Evolutionary conservation across 306 rosid genomes (phyloP).

Genomic region (Castanospermum australe): DNA sequence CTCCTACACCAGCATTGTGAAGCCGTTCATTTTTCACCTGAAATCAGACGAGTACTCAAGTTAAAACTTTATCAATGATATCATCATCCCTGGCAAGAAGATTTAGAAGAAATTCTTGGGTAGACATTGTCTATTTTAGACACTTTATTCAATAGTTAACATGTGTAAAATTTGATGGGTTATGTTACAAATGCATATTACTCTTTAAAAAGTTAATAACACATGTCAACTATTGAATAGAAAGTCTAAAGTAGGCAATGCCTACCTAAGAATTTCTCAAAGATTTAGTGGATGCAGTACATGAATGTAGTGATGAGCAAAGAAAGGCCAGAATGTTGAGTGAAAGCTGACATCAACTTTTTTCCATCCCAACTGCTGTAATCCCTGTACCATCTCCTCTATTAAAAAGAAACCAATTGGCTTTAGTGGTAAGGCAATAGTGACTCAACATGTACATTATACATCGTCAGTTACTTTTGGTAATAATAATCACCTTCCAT

Average conservation of each 20-base stretch:
- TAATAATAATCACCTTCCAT: constrained; percentile 64
- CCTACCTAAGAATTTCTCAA: no score
- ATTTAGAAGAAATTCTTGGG: no score
- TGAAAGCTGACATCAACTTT: constrained; percentile 96
- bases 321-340: constrained; percentile 83
- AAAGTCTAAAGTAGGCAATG: no score
- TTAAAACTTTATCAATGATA: constrained; percentile 6
- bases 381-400: constrained; percentile 88
- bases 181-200: no score
- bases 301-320: constrained; percentile 96
- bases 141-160: no score
- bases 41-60: constrained; percentile 20
- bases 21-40: constrained; percentile 96
- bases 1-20: constrained; percentile 90
- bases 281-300: constrained; percentile 38
- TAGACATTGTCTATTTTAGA: no score
- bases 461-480: constrained; percentile 8
- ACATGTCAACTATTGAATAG: no score
- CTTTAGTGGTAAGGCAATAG: constrained; percentile 1
- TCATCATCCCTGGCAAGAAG: constrained; percentile 12
- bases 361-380: constrained; percentile 89
- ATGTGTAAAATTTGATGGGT: no score
- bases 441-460: neutral
- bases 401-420: constrained; percentile 31
- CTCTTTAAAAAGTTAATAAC: no score